Percentiles rank a stretch among this genome's conserved stretches.
These are phyloP conservation scores for Tuctoria greenei DNA, from an alignment of 176 grass and related monocot species.

Conservation along the genomic window DNA sequence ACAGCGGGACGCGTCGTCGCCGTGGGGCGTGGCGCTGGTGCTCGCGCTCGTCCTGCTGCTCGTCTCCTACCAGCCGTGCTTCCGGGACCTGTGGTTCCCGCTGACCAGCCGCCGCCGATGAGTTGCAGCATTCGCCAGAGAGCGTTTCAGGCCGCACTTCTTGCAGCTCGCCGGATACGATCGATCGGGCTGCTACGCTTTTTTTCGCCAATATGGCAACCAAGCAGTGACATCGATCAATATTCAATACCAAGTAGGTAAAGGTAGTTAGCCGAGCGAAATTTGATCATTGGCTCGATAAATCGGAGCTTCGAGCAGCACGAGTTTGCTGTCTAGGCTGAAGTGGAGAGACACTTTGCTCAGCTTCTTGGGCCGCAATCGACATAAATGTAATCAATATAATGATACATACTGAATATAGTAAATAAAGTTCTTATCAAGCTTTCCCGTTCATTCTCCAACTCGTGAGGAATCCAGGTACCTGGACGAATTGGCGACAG, in stretches of 20 bases:
- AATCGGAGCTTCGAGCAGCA: background rate
- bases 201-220: background rate
- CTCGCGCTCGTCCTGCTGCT: conserved; percentile 79
- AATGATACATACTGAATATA: background rate
- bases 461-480: background rate
- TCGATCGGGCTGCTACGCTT: background rate
- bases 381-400: background rate
- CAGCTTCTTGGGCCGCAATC: background rate
- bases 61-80: conserved; percentile 89
- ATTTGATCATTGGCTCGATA: background rate
- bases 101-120: conserved; percentile 44
- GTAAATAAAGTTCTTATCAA: background rate
- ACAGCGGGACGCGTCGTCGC: conserved; percentile 45
- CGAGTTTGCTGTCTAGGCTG: background rate
- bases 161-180: background rate
- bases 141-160: background rate
- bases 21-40: conserved; percentile 76
- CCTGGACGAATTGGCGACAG: no score
- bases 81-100: conserved; percentile 81
- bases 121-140: background rate
- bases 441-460: background rate
- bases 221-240: background rate
- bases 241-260: background rate
- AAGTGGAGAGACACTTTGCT: background rate
- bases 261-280: background rate